Conservation (phyloP, 2,329 filamentous ascomycete species). For the Pyrenophora graminea region DNA sequence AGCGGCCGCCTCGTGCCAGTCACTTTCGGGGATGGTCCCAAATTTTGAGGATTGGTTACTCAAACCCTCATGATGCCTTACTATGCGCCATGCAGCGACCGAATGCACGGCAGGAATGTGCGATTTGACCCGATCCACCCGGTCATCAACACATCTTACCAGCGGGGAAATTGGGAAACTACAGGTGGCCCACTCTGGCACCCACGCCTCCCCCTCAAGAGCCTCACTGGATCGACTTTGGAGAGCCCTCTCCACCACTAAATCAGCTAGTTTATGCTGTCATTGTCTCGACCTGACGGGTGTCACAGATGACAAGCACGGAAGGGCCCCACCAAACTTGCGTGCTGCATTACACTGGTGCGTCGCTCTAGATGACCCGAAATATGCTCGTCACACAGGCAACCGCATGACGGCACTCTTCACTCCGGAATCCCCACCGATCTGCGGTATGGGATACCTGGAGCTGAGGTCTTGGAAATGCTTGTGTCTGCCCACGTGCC, state of each 20-base stretch:
- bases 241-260: slow-evolving; percentile 1
- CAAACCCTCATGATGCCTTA: slow-evolving; percentile 43
- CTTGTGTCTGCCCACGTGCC: neutral
- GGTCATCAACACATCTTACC: slow-evolving; percentile 10
- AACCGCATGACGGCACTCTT: slow-evolving; percentile 3
- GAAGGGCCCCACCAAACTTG: slow-evolving; percentile 9
- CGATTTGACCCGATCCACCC: slow-evolving; percentile 23
- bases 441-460: neutral
- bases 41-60: slow-evolving; percentile 32
- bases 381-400: slow-evolving; percentile 5
- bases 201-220: slow-evolving; percentile 7
- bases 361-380: slow-evolving; percentile 6
- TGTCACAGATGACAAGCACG: slow-evolving; percentile 26
- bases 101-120: slow-evolving; percentile 31
- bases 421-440: neutral
- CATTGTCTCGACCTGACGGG: slow-evolving; percentile 13
- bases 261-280: slow-evolving; percentile 7
- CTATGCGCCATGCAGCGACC: slow-evolving; percentile 31
- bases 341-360: slow-evolving; percentile 10
- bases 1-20: slow-evolving; percentile 16
- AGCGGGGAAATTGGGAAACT: slow-evolving; percentile 17
- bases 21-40: slow-evolving; percentile 13
- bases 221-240: slow-evolving; percentile 3
- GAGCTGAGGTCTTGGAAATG: neutral
- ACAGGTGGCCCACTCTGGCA: slow-evolving; percentile 9